Evolutionary conservation across 129 eudicot species (phyloP).

Genomic region (Lactuca saligna): DNA sequence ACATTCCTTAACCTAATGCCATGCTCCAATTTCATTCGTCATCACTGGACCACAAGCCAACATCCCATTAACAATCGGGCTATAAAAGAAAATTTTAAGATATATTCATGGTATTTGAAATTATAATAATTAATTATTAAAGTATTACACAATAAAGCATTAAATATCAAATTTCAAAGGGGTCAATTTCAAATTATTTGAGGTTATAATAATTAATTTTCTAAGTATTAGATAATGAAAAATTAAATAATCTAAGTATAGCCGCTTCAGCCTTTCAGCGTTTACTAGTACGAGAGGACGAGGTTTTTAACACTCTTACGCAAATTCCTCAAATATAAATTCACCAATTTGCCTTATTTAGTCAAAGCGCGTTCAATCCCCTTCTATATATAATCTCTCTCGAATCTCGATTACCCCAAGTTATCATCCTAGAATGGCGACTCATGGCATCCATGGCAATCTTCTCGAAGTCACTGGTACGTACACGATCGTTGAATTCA

Average conservation of each 20-base stretch:
- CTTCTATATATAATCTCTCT: constrained; percentile 1
- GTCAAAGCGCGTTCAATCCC: background rate
- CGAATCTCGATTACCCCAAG: background rate
- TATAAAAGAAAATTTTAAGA: too few species aligned
- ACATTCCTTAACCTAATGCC: too few species aligned
- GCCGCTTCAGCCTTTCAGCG: background rate
- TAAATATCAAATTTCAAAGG: background rate
- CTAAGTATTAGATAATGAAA: too few species aligned
- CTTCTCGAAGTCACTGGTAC: constrained; percentile 90
- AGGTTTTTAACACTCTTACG: background rate
- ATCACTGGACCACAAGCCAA: too few species aligned
- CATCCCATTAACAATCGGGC: too few species aligned
- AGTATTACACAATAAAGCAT: too few species aligned
- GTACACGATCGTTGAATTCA: background rate
- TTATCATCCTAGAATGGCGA: constrained; percentile 37
- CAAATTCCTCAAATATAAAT: background rate
- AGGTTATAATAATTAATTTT: too few species aligned
- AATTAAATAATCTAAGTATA: background rate
- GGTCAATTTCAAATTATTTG: background rate
- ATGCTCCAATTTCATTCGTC: too few species aligned
- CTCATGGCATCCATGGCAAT: constrained; percentile 84
- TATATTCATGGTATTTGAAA: too few species aligned
- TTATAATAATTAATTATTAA: too few species aligned
- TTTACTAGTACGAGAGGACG: background rate
- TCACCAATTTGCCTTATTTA: background rate